Base-by-base conservation (phyloP, 2,329 filamentous ascomycete species). In the Colletotrichum cereale region DNA sequence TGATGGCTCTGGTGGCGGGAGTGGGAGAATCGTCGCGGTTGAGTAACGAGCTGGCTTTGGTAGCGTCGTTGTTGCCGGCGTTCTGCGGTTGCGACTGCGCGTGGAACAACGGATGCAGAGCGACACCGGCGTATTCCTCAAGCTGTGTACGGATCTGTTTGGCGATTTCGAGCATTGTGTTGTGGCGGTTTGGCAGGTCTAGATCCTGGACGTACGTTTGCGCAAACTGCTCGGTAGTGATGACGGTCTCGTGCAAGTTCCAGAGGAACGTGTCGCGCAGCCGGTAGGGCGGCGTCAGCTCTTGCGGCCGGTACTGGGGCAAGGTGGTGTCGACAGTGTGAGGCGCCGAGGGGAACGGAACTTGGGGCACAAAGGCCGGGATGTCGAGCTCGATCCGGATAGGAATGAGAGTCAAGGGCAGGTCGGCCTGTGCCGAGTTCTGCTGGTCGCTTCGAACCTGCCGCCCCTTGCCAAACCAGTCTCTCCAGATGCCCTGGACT, bases 341-440 rank as follows among this genome's bases (percentile, higher is more conserved):
- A 55, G 71, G 62, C 40, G 83, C 85, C 67, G 91, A 89, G 6
- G 91, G 91, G 64, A 93, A 86, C 6, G 92, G 86, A 26, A 92
- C 85, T 42, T 88, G 84, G 16, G 93, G 92, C 14, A 89, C 85
- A 82, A 92, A 96, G 67, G 94, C 86, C 58, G 94, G 91, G 40
- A 99, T 91, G 79, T 98, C 96, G 79, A 98, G 87, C 79, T 99
- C 96, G 81, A 99, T 97, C 71, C 96, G 93, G 77, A 99, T 98
- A 24, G 96, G 96, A 71, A 99, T 96, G 64, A 98, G 86, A 0
- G 94, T 97, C 62, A 97, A 88, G 5, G 96, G 96, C 44, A 99
- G 88, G 61, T 90, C 90, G 44, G 94, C 91, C 76, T 92, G 90
- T 3, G 88, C 88, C 62, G 87, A 87, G 76, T 87, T 89, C 73